Evolutionary conservation across 2,329 filamentous ascomycete species (phyloP), one percentile per base, ranked within the genome.

Genomic region (Botrytis galanthina): DNA sequence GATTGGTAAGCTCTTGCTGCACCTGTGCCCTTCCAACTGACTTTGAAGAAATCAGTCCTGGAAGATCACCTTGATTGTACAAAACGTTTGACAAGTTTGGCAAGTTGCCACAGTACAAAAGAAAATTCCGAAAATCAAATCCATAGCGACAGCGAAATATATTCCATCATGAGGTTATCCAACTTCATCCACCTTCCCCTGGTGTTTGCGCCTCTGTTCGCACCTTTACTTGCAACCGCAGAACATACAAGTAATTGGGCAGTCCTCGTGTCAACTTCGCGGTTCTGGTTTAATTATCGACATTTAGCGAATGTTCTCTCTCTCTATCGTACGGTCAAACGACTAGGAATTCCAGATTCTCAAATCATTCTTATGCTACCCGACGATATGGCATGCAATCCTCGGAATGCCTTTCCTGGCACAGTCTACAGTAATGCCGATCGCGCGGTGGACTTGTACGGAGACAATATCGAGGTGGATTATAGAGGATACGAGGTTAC

Each of bases 361-460:
- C 96, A 99, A 82, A 99, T 99, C 84, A 98, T 99, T 82, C 92
- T 99, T 78, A 98, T 99, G 95, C 90, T 99, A n/a, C 96, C 96
- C 35, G 96, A 99, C 83, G 96, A 99, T 85, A 98, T 99, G 94
- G 96, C 96, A 57, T 99, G 96, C 87, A 99, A 99, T 84, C 96
- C 96, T 46, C 94, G 96, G 80, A 99, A 99, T 82, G 94, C 95
- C 68, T 99, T 99, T 82, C 95, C 96, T 0, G 96, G 96, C 70
- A 98, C 95, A 71, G 96, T 99, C 44, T 99, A 98, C 87, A 98
- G 96, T 84, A 98, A 99, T 81, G 95, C 96, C 54, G 95, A 98
- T 82, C 93, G 96, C 77, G 94, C 94, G 14, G 92, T 99, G 67
- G 96, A 99, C 81, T 87, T 99, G 8, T 99, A 99, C 82, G 96